These are phyloP conservation scores for Candida coquimbonensis DNA, from an alignment of 805 yeast species.

Conservation along the genomic window DNA sequence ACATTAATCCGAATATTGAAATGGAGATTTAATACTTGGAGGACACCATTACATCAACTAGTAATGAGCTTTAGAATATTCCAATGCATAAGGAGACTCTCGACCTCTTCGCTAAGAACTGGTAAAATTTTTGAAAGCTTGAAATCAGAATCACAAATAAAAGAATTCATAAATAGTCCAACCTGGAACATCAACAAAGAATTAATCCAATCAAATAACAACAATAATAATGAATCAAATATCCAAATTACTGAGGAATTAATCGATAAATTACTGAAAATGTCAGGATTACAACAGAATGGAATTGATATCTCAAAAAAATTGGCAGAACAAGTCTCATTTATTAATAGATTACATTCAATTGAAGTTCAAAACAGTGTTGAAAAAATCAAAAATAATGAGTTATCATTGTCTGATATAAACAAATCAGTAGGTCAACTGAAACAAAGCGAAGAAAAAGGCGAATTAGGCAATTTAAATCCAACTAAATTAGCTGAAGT, in stretches of 20 bases:
- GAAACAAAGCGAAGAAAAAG: conserved; percentile 25
- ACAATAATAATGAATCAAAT: neutral
- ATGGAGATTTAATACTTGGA: no score
- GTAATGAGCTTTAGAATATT: no score
- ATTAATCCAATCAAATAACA: conserved; percentile 6
- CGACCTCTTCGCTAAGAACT: no score
- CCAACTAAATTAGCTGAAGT: conserved; percentile 29
- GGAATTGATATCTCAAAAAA: conserved; percentile 25
- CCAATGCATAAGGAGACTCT: no score
- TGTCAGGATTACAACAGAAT: conserved; percentile 43
- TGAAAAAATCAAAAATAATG: conserved; percentile 23
- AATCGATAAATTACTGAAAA: conserved; percentile 30
- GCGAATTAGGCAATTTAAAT: conserved; percentile 40
- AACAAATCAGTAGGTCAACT: conserved; percentile 19
- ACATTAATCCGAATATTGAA: no score
- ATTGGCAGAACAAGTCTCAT: conserved; percentile 42
- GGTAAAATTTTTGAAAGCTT: neutral
- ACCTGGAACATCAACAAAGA: conserved; percentile 21
- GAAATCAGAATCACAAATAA: conserved; percentile 9
- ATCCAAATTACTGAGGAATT: conserved; percentile 5
- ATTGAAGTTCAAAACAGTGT: conserved; percentile 20
- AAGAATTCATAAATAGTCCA: conserved; percentile 9
- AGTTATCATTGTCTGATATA: conserved; percentile 28
- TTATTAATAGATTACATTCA: conserved; percentile 39
- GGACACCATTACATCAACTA: no score